Percentiles rank a stretch among this genome's conserved stretches.
Evolutionary conservation across 176 grass and related monocot species (phyloP).

Genomic region (Ampelocalamus luodianensis): DNA sequence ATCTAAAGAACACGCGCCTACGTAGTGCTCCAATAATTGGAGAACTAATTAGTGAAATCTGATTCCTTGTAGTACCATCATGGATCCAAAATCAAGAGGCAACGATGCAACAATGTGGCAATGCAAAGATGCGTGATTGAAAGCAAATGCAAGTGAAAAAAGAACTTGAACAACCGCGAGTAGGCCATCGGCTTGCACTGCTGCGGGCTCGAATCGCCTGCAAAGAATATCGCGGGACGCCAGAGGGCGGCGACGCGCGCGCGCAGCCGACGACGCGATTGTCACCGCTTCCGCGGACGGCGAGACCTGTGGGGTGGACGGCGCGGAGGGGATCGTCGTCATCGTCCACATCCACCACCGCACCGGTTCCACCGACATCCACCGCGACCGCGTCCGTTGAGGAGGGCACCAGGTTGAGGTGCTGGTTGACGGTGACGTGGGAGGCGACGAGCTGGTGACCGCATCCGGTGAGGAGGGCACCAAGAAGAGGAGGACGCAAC

Average conservation of each 20-base stretch:
- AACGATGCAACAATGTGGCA: neutral
- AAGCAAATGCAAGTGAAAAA: neutral
- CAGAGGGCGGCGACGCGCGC: too few species aligned
- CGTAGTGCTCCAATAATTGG: neutral
- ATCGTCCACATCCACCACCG: constrained; percentile 51
- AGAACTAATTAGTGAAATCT: too few species aligned
- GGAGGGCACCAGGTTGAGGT: constrained; percentile 3
- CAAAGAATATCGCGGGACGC: too few species aligned
- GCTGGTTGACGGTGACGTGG: constrained; percentile 35
- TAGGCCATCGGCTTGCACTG: too few species aligned
- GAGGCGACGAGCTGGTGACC: constrained; percentile 38
- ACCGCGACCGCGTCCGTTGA: neutral
- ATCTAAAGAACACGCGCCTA: neutral
- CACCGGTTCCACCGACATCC: neutral
- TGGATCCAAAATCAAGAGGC: neutral
- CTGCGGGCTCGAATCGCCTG: too few species aligned
- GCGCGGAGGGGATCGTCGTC: too few species aligned
- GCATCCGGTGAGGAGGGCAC: too few species aligned
- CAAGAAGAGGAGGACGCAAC: constrained; percentile 50
- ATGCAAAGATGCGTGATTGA: neutral
- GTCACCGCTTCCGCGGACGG: too few species aligned
- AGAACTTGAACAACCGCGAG: too few species aligned
- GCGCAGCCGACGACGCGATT: too few species aligned
- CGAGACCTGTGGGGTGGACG: too few species aligned
- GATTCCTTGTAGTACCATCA: neutral